Percentiles rank a stretch among this genome's conserved stretches.
phyloP scores from a whole-genome alignment of 2,329 filamentous ascomycete species.

The Aspergillus jensenii region DNA sequence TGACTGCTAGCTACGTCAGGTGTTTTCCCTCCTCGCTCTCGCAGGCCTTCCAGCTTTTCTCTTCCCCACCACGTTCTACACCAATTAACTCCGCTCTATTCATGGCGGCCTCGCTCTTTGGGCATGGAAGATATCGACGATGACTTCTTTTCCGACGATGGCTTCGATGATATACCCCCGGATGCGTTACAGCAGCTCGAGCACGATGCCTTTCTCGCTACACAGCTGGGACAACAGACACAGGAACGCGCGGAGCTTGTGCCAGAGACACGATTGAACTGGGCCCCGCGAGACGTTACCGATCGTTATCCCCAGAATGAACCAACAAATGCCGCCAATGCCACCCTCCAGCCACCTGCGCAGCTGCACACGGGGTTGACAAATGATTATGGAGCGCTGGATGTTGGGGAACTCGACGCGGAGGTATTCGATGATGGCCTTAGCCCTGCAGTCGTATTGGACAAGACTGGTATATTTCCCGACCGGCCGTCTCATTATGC shows the following conservation, averaged over 20 bases:
- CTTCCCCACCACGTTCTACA: slow-evolving; percentile 3
- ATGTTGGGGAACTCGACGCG: slow-evolving; percentile 45
- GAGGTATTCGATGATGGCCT: slow-evolving; percentile 41
- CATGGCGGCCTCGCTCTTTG: slow-evolving; percentile 35
- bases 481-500: slow-evolving; percentile 5
- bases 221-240: slow-evolving; percentile 34
- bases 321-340: slow-evolving; percentile 13
- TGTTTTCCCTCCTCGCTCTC: slow-evolving; percentile 3
- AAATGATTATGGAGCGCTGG: slow-evolving; percentile 43
- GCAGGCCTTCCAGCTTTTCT: slow-evolving; percentile 2
- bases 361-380: slow-evolving; percentile 36
- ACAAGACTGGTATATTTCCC: slow-evolving; percentile 12
- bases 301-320: not conserved
- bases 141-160: slow-evolving; percentile 49
- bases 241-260: slow-evolving; percentile 3
- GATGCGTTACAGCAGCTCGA: slow-evolving; percentile 46
- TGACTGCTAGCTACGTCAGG: slow-evolving; percentile 11
- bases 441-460: slow-evolving; percentile 10
- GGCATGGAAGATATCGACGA: slow-evolving; percentile 51
- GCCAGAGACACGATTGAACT: not conserved
- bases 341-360: slow-evolving; percentile 27
- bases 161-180: slow-evolving; percentile 45
- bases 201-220: slow-evolving; percentile 46
- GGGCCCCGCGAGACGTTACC: not conserved
- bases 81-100: slow-evolving; percentile 18